A percentile compares a stretch with the other conserved stretches of the same genome.
These are phyloP conservation scores for Epithele typhae DNA, from an alignment of 768 basidiomycete species.

Conservation along the genomic window DNA sequence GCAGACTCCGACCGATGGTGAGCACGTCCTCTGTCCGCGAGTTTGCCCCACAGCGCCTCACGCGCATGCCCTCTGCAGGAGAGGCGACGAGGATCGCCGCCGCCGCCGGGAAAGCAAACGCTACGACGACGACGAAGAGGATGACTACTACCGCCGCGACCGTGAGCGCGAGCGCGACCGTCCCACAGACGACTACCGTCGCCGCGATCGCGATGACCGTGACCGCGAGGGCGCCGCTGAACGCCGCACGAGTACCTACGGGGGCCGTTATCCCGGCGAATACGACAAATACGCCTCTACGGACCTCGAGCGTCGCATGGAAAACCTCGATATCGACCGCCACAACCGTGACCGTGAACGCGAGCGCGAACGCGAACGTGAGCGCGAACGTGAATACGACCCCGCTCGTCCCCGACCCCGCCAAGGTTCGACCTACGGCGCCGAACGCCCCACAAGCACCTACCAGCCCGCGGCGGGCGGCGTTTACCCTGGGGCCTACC, in stretches of 20 bases:
- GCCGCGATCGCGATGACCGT: conserved; percentile 12
- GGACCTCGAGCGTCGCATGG: conserved; percentile 38
- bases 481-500: conserved; percentile 1
- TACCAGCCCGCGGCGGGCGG: conserved; percentile 18
- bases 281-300: conserved; percentile 19
- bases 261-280: conserved; percentile 13
- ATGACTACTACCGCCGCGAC: conserved; percentile 16
- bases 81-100: conserved; percentile 39
- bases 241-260: conserved; percentile 17
- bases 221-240: conserved; percentile 16
- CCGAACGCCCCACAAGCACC: conserved; percentile 11
- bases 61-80: not conserved
- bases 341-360: conserved; percentile 12
- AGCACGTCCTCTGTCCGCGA: not conserved
- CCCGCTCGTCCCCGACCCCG: conserved; percentile 15
- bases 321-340: conserved; percentile 21
- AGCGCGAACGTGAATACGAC: conserved; percentile 15
- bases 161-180: conserved; percentile 15
- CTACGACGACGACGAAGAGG: conserved; percentile 21
- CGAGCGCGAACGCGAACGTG: conserved; percentile 16
- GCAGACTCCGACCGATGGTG: not conserved
- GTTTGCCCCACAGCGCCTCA: conserved; percentile 1
- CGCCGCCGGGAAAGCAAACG: conserved; percentile 37
- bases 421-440: conserved; percentile 15
- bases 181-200: conserved; percentile 34